Evolutionary conservation across 75 land plant species (phyloP), one percentile per base, ranked within the genome.

Genomic region (Picea glauca): DNA sequence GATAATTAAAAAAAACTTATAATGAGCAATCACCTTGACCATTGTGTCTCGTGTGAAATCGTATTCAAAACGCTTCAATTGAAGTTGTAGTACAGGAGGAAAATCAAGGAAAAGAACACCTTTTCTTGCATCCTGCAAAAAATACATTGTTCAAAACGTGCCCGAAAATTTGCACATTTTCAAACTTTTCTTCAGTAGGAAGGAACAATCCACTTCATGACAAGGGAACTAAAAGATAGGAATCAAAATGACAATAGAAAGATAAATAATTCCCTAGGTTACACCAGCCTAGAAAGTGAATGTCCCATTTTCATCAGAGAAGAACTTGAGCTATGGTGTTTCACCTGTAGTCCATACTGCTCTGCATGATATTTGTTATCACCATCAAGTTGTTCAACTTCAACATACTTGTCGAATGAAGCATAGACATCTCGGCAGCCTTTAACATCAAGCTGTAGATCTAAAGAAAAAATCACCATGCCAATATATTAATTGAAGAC

Each of bases 41-140:
- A 94, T 94, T 1, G 91, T 86, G 40, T 94, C 97, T 30, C 93
- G 86, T 83, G 85, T 87, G 84, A 92, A 92, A 82, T 94, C 97
- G 79, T 92, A 94, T 81, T 94, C 97, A 87, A 94, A 94, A 14
- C 97, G 84, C 77, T 94, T 94, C 58, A 94, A 79, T 81, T 94
- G 95, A 67, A 94, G 88, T 70, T 94, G 97, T 73, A 94, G 88
- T 67, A 94, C 97, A 59, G 95, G 97, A 56, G 97, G 97, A 74
- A 94, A 94, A 79, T 94, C 95, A 70, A 87, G 84, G 78, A 94
- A 94, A 13, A 94, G 83, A 35, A 93, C 95, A 70, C 97, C 97
- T 74, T 94, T 94, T 86, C 85, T 94, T 31, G 97, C 97, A 30
- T 64, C 32, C 31, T 64, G 2, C 62, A 79, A 60, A 11, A 32